A percentile compares a stretch with the other conserved stretches of the same genome.
These are phyloP conservation scores for Botrytis porri DNA, from an alignment of 2,329 filamentous ascomycete genomes.

Conservation along the genomic window DNA sequence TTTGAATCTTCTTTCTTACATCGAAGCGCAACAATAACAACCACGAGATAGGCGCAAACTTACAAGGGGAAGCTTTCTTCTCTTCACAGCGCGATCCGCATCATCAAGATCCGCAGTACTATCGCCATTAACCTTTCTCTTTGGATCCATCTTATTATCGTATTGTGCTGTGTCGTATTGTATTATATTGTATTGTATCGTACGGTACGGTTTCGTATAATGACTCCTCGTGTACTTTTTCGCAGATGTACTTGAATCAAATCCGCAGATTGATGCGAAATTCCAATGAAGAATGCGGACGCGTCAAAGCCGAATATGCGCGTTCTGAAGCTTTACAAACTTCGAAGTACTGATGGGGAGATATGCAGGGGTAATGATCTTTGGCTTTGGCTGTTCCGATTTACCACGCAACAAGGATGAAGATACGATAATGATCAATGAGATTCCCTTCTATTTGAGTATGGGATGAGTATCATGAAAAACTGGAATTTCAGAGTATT, in stretches of 20 bases:
- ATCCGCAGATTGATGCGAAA: conserved; percentile 19
- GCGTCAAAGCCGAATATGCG: conserved; percentile 20
- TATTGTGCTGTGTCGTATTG: not conserved
- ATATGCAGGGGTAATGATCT: conserved; percentile 19
- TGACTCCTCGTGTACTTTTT: not conserved
- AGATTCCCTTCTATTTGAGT: not conserved
- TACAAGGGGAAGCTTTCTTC: conserved; percentile 54
- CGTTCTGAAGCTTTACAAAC: conserved; percentile 19
- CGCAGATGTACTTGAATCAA: not conserved
- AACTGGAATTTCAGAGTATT: not conserved
- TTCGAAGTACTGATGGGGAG: conserved; percentile 18
- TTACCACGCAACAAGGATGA: conserved; percentile 12
- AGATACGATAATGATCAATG: conserved; percentile 8
- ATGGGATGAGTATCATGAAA: conserved; percentile 1
- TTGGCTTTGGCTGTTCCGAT: conserved; percentile 1
- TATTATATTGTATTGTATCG: not conserved
- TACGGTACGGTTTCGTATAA: not conserved
- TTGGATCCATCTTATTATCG: conserved; percentile 41
- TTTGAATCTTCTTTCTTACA: conserved; percentile 18
- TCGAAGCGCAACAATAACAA: conserved; percentile 13
- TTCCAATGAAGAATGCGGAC: conserved; percentile 10
- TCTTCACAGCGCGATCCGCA: conserved; percentile 55
- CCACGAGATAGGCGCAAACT: conserved; percentile 38
- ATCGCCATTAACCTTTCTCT: conserved; percentile 51
- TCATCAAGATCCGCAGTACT: conserved; percentile 47